Base-by-base conservation (phyloP, 1,284 basidiomycete species). In the Ganoderma leucocontextum region DNA sequence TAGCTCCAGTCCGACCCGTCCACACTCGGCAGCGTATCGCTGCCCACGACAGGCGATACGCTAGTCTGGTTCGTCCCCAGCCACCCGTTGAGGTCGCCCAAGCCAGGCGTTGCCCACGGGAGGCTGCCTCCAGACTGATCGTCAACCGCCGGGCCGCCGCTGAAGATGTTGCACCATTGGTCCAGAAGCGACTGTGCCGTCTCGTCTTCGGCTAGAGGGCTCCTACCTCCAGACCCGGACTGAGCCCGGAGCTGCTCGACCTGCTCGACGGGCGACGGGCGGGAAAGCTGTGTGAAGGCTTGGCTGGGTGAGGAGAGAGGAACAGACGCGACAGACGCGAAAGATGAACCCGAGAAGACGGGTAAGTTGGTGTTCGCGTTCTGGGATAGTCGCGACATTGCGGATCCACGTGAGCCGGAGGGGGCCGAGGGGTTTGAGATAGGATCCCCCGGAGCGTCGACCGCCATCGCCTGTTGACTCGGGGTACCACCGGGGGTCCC, bases 81-180 rank as follows among this genome's bases (percentile, higher is more conserved):
- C 89, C 90, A 90, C 8, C 88, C 87, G 44, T 87, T 80, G 58
- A 88, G 82, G 72, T 92, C 90, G 36, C 84, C 81, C 65, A 85
- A 82, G 17, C 86, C 86, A 5, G 86, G 83, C 17, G 87, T 88
- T 52, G 86, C 86, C 91, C 91, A 93, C 8, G 89, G 85, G 69
- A 89, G 81, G 15, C 82, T 83, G 70, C 80, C 79, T 17, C 82
- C 84, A 25, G 84, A 82, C 19, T 84, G 79, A 39, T 85, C 83
- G 74, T 92, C 91, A 17, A 88, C 75, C 1, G 85, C 83, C 8
- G 87, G 79, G 15, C 85, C 85, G 70, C 89, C 90, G 75, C 87
- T 91, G 72, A 93, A 87, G 22, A 89, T 88, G 70, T 90, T 91
- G 76, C 89, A 91, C 93, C 93, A 95, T 72, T 94, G 90, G 76